Base-by-base conservation (phyloP, 371 early-diverging fungal species). In the Syncephalastrum racemosum region DNA sequence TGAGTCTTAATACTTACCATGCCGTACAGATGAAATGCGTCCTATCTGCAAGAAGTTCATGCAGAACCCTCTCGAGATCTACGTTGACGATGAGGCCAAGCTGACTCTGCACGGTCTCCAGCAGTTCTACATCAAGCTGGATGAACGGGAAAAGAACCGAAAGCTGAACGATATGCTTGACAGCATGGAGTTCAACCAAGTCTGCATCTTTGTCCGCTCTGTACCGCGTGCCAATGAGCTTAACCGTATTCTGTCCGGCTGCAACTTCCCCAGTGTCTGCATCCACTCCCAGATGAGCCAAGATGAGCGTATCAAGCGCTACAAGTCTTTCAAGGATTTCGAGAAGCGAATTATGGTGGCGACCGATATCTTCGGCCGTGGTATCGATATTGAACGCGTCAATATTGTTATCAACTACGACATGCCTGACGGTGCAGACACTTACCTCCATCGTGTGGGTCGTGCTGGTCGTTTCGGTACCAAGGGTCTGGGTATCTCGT, bases 401-500 rank as follows among this genome's bases (percentile, higher is more conserved):
- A 99, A 98, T 73, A 91, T 98, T 71, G 99, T 99, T 56, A 89
- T 99, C 87, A 99, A 99, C 84, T 99, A 99, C 54, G 99, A 99
- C 70, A 95, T 99, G 83, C 96, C 99, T 15, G 95, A 92, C 56
- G 64, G 81, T 36, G 92, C 96, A 15, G 98, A 98, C 68, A 81
- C 94, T 24, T 99, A 99, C 72, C 83, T 99, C 42, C 99, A 99
- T 68, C 82, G 99, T 76, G 92, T 99, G 41, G 99, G 99, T 53
- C 94, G 99, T 87, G 98, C 99, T 50, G 99, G 99, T 60, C 92
- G 99, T 84, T 99, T 99, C 76, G 99, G 98, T 75, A 98, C 99
- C 68, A 94, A 96, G 84, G 99, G 99, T 75, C 80, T 97, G 31
- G 98, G 95, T 49, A 89, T 99, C 54, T 96, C 96, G 6, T 97